Percentiles rank a stretch among this genome's conserved stretches.
Conservation (phyloP, 192 early-diverging fungal genomes). For the Coemansia sp. region DNA sequence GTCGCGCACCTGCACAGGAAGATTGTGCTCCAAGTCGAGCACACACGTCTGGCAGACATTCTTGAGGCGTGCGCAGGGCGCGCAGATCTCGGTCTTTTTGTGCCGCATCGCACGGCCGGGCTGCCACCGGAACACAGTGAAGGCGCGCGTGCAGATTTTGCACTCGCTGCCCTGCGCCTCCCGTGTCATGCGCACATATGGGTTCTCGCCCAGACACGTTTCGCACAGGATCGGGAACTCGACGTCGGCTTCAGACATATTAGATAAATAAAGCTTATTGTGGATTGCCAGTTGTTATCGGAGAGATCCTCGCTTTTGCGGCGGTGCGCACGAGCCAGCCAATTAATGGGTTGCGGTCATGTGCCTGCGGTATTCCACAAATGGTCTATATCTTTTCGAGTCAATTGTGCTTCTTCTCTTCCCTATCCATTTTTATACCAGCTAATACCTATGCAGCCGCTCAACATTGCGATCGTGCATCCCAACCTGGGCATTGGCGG, state of each 20-base stretch:
- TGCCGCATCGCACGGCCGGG: constrained; percentile 93
- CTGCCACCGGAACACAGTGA: constrained; percentile 95
- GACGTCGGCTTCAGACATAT: constrained; percentile 6
- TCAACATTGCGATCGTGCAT: constrained; percentile 81
- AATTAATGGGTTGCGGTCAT: constrained; percentile 11
- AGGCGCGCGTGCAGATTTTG: constrained; percentile 87
- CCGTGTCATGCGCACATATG: constrained; percentile 97
- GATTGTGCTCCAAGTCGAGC: constrained; percentile 89
- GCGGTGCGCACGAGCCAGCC: not conserved
- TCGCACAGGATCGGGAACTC: constrained; percentile 93
- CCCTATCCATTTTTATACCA: not conserved
- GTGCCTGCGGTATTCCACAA: constrained; percentile 7
- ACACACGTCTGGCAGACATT: constrained; percentile 98
- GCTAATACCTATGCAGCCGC: constrained; percentile 14
- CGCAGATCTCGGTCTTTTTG: constrained; percentile 98
- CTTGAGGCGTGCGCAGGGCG: constrained; percentile 96
- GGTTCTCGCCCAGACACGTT: constrained; percentile 95
- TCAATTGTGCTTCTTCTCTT: not conserved
- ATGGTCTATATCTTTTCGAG: too few relatives aligned
- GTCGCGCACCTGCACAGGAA: constrained; percentile 94
- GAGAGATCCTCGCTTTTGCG: not conserved
- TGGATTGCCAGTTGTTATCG: not conserved
- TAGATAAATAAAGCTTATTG: too few relatives aligned
- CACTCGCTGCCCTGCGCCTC: constrained; percentile 72
- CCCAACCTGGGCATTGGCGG: constrained; percentile 96